Evolutionary conservation across 164 flowering plant genomes (phyloP).

Genomic region (Aristolochia californica): DNA sequence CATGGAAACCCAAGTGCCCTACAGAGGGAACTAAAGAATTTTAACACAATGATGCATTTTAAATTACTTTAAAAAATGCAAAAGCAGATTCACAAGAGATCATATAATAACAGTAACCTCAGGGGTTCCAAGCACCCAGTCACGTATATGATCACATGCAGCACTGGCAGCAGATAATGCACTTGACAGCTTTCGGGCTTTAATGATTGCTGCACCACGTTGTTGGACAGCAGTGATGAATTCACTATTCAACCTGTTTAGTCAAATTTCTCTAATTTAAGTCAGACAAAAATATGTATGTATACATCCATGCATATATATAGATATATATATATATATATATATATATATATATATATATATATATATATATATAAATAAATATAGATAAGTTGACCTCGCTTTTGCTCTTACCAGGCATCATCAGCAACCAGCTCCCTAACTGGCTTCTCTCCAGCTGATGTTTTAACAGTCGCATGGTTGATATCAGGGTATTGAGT

Average conservation of each 20-base stretch:
- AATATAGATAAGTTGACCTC: not conserved
- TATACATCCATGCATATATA: not conserved
- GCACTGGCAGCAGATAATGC: slow-evolving; percentile 99
- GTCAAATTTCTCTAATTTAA: not conserved
- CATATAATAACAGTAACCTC: slow-evolving; percentile 39
- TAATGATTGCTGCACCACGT: slow-evolving; percentile 99
- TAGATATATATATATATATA: not conserved
- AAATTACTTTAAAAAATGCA: not conserved
- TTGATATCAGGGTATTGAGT: slow-evolving; percentile 55
- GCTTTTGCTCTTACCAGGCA: slow-evolving; percentile 45
- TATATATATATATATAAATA: not conserved
- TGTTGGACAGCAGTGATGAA: slow-evolving; percentile 91
- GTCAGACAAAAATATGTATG: too few relatives aligned
- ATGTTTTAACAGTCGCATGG: slow-evolving; percentile 69
- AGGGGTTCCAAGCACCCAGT: slow-evolving; percentile 98
- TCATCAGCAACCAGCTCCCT: slow-evolving; percentile 81
- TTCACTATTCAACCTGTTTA: slow-evolving; percentile 71
- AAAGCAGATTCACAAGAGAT: not conserved
- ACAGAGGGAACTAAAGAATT: not conserved
- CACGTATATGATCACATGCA: slow-evolving; percentile 98
- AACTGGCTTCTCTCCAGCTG: slow-evolving; percentile 76
- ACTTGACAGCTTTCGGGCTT: slow-evolving; percentile 95
- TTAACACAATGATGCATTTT: not conserved
- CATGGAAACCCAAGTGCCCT: slow-evolving; percentile 99
- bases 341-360: not conserved